These are phyloP conservation scores for Eragrostis nindensis DNA, from an alignment of 176 grass and related monocot species.

Conservation along the genomic window DNA sequence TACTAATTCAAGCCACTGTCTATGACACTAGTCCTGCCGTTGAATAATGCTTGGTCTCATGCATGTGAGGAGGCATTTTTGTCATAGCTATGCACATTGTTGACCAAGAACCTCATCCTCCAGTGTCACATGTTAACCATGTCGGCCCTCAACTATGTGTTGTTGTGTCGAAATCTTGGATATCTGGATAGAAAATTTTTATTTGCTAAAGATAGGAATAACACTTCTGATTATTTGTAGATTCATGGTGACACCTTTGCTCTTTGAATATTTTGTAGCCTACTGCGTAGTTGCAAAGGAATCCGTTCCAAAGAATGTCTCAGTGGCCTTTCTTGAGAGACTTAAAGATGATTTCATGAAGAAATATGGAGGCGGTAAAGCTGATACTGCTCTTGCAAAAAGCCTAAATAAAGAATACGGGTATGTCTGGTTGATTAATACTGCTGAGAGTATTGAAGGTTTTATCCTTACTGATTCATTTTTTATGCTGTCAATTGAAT, in stretches of 20 bases:
- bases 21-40: neutral
- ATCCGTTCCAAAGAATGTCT: constrained; percentile 76
- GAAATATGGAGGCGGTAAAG: constrained; percentile 95
- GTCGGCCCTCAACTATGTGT: neutral
- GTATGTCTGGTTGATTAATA: constrained; percentile 43
- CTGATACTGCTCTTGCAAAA: constrained; percentile 89
- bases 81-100: neutral
- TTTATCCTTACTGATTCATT: neutral
- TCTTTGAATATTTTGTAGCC: constrained; percentile 54
- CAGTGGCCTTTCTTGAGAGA: constrained; percentile 83
- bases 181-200: constrained; percentile 9
- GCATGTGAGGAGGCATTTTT: neutral
- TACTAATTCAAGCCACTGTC: neutral
- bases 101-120: neutral
- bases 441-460: neutral
- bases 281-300: constrained; percentile 93
- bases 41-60: neutral
- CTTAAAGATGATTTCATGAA: constrained; percentile 89
- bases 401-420: constrained; percentile 96
- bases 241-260: constrained; percentile 31
- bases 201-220: neutral
- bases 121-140: neutral
- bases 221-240: neutral
- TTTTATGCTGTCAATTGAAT: constrained; percentile 11
- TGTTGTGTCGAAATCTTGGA: neutral